Base-by-base conservation (phyloP, 2,329 filamentous ascomycete genomes). In the Fusarium torreyae region DNA sequence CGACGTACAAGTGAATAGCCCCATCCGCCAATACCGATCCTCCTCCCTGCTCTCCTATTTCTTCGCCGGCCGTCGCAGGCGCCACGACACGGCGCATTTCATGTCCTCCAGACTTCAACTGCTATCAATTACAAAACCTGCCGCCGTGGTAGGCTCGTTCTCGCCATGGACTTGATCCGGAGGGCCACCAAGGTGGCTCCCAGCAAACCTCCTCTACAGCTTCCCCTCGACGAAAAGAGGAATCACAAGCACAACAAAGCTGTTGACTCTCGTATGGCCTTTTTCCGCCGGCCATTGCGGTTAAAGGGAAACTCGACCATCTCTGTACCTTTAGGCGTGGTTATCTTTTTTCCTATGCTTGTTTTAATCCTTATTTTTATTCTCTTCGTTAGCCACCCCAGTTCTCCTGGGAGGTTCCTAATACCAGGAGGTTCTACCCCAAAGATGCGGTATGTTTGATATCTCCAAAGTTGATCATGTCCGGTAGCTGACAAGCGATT, bases 261-360 rank as follows among this genome's bases (percentile, higher is more conserved):
- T 24, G 62, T 84, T 48, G 80, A 82, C 34, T 82, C 85, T 42
- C 84, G 86, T 54, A 84, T 97, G 75, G 91, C 92, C 66, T 97
- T 98, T 80, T 93, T 98, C 80, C 87, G 91, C 74, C 89, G 93
- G 77, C 93, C 95, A 52, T 88, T 99, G 84, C 91, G 94, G 74
- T 84, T 99, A 83, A 92, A 91, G 82, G 93, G 94, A 75, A 97
- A 97, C 81, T 98, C 94, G 57, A 92, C 91, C 76, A 89, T 98
- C 79, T 97, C 95, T 52, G 91, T 98, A 78, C 96, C 96, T 26
- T 85, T 99, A 53, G 95, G 95, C 72, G 90, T 98, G 77, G 94
- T 98, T 74, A 87, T 99, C 71, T 84, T 98, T 73, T 98, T 98
- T 79, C 96, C 96, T 70, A 89, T 92, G 78, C 91, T 98, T 78